phyloP scores from a whole-genome alignment of 805 yeast species.

The Ogataea trehalophila region DNA sequence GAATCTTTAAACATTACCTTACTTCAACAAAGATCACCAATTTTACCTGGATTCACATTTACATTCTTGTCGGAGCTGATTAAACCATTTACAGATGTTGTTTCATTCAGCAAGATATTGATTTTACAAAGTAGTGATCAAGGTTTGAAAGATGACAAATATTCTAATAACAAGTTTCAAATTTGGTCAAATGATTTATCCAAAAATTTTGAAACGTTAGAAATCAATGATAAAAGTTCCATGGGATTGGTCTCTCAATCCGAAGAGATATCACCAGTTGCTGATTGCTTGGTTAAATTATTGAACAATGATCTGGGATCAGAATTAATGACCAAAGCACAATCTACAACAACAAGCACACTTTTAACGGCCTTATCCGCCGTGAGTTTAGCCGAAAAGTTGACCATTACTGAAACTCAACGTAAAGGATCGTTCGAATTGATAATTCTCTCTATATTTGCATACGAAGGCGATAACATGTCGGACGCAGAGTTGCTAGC shows the following conservation, averaged over 20 bases:
- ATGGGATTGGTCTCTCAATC: conserved; percentile 5
- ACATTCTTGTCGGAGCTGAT: conserved; percentile 49
- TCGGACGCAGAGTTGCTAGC: conserved; percentile 60
- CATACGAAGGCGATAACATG: conserved; percentile 88
- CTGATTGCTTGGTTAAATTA: conserved; percentile 2
- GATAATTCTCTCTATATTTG: conserved; percentile 38
- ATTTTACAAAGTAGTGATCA: conserved; percentile 73
- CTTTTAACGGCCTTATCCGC: neutral
- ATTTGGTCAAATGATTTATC: conserved; percentile 23
- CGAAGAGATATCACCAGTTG: conserved; percentile 13
- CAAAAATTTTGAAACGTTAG: conserved; percentile 14
- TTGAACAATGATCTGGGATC: neutral
- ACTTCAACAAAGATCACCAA: conserved; percentile 82
- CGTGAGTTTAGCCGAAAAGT: neutral
- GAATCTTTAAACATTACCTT: conserved; percentile 40
- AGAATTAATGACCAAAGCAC: neutral
- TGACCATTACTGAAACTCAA: neutral
- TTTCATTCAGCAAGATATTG: conserved; percentile 41
- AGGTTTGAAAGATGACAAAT: conserved; percentile 34
- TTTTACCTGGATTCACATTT: conserved; percentile 57
- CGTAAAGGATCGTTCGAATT: conserved; percentile 5
- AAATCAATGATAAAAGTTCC: conserved; percentile 8
- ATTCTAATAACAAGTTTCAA: conserved; percentile 12
- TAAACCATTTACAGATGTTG: conserved; percentile 40
- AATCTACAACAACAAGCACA: neutral